These are phyloP conservation scores for Astragalus glycyphyllos DNA, from an alignment of 306 rosid genomes.

Conservation along the genomic window DNA sequence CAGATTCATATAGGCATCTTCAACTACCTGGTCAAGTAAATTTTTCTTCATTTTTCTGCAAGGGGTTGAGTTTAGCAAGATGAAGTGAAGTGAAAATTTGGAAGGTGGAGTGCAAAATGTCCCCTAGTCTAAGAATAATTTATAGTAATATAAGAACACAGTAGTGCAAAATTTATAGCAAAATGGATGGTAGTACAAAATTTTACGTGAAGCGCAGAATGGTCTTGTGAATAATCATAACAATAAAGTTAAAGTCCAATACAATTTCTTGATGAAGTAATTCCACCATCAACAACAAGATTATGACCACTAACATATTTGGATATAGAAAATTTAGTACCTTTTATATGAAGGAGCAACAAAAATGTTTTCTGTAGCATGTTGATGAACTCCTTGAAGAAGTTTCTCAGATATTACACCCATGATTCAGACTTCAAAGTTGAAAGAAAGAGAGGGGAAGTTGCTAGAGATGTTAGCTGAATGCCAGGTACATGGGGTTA, in stretches of 20 bases:
- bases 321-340: conserved; percentile 38
- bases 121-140: no score
- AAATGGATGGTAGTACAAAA: no score
- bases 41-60: no score
- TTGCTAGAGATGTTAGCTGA: conserved; percentile 25
- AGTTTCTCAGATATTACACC: conserved; percentile 62
- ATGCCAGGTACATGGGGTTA: no score
- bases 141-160: no score
- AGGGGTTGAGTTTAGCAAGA: no score
- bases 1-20: no score
- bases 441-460: conserved; percentile 24
- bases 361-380: conserved; percentile 49
- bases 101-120: no score
- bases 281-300: conserved; percentile 91
- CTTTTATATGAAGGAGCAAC: conserved; percentile 56
- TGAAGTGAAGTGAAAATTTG: no score
- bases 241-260: conserved; percentile 42
- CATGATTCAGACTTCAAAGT: conserved; percentile 49
- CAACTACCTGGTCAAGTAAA: no score
- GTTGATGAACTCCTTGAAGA: conserved; percentile 56
- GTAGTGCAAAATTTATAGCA: no score
- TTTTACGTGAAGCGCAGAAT: no score
- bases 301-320: conserved; percentile 90
- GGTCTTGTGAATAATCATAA: background rate
- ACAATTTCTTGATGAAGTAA: conserved; percentile 81